Evolutionary conservation across 2,329 filamentous ascomycete genomes (phyloP), one percentile per base, ranked within the genome.

Genomic region (Aspergillus aculeatinus): DNA sequence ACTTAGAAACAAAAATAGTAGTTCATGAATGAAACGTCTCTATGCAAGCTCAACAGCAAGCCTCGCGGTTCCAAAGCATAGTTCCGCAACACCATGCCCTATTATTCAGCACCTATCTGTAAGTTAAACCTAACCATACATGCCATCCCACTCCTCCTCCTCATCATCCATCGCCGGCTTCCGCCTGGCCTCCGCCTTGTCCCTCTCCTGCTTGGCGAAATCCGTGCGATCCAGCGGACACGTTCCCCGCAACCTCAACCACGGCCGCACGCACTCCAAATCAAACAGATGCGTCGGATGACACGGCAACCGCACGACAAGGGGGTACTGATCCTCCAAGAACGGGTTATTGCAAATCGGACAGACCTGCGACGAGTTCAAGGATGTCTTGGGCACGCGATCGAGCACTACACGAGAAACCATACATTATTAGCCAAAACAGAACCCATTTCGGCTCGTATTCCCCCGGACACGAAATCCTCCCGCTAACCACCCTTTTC

Each of bases 261-360:
- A 89, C 0, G 86, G 86, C 60, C 81, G 75, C 62, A 89, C 85
- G 72, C 86, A 89, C 67, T 88, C 86, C 27, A 88, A 72, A 73
- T 89, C 86, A 72, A 88, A 88, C 21, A 85, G 68, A 70, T 89
- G 86, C 42, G 82, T 82, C 16, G 82, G 77, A 70, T 88, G 84
- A 65, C 86, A 89, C 10, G 86, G 84, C 33, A 89, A 71, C 29
- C 81, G 79, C 50, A 89, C 85, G 39, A 88, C 83, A 19, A 89
- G 81, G n/a, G 86, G 86, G 65, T 87, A 86, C 49, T 81, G 65
- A 64, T 87, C 85, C n/a, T 87, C 84, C 5, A 87, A 72, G 65
- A 87, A 87, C 3, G 83, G 79, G 63, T 85, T 85, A 54, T 79
- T 80, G 72, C 85, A 88, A 51, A 88, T 87, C 0, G 85, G 84